phyloP scores from a whole-genome alignment of 2,329 filamentous ascomycete species.

The Penicillium sp. region DNA sequence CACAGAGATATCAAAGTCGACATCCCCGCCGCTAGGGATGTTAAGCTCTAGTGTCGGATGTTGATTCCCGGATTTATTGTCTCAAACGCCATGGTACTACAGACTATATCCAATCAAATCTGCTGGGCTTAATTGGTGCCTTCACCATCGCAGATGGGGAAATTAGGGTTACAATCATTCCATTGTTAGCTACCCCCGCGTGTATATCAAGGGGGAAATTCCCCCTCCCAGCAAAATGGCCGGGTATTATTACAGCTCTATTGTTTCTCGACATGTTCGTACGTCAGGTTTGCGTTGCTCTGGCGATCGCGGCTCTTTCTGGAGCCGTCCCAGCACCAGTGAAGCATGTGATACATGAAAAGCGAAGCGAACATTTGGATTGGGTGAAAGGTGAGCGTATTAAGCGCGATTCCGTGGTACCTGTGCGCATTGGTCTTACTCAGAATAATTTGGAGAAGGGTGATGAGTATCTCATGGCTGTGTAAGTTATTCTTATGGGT shows the following conservation, averaged over 20 bases:
- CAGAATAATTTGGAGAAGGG: constrained; percentile 47
- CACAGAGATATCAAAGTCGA: constrained; percentile 1
- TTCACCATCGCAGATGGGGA: constrained; percentile 2
- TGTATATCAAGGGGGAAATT: constrained; percentile 15
- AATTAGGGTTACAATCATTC: constrained; percentile 7
- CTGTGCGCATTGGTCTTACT: constrained; percentile 48
- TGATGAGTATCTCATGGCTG: constrained; percentile 45
- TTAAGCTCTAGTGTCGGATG: constrained; percentile 8
- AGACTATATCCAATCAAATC: constrained; percentile 14
- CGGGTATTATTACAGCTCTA: not conserved
- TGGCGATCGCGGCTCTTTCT: constrained; percentile 22
- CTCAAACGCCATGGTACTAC: constrained; percentile 13
- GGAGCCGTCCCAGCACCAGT: constrained; percentile 27
- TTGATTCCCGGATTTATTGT: constrained; percentile 5
- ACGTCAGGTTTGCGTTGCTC: constrained; percentile 13
- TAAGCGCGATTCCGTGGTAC: constrained; percentile 37
- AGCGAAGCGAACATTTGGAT: constrained; percentile 33
- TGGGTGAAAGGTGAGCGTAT: constrained; percentile 43
- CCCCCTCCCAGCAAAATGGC: not conserved
- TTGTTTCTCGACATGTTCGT: constrained; percentile 15
- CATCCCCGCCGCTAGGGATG: constrained; percentile 1
- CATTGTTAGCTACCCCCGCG: constrained; percentile 1
- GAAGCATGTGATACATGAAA: constrained; percentile 46
- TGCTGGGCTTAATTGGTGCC: not conserved
- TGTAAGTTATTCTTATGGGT: constrained; percentile 24